Percentiles rank a stretch among this genome's conserved stretches.
phyloP scores from a whole-genome alignment of 139 green algal species.

The Chlorella sorokiniana region DNA sequence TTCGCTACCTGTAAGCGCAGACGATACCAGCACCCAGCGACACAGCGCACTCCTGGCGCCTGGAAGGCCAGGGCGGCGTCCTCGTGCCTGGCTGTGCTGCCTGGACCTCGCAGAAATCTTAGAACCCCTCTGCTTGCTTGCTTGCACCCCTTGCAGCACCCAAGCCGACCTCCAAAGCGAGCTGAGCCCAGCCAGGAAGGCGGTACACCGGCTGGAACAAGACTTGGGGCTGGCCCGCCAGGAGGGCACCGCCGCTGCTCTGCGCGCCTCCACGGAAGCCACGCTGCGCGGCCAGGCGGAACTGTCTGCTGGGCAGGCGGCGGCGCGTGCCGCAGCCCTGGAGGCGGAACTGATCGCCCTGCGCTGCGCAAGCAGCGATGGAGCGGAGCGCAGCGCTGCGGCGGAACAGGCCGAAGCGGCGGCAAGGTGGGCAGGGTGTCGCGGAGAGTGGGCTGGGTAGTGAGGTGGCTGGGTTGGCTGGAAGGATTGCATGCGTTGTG shows the following conservation, averaged over 20 bases:
- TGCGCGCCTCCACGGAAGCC: slow-evolving; percentile 9
- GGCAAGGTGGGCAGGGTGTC: too few species aligned
- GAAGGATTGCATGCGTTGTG: too few species aligned
- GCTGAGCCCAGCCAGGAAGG: slow-evolving; percentile 26
- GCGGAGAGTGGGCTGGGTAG: too few species aligned
- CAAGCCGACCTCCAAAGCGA: neutral
- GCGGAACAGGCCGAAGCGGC: too few species aligned
- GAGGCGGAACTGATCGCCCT: neutral
- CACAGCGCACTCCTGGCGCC: neutral
- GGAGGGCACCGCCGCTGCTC: slow-evolving; percentile 6
- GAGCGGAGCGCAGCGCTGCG: too few species aligned
- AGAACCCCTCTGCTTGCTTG: neutral
- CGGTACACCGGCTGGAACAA: neutral
- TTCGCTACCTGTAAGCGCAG: too few species aligned
- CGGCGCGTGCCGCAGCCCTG: neutral
- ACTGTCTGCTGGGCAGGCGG: slow-evolving; percentile 2
- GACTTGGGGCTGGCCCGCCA: slow-evolving; percentile 13
- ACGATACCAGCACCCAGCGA: neutral
- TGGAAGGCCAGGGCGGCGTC: too few species aligned
- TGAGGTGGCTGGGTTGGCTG: too few species aligned
- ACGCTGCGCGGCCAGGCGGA: slow-evolving; percentile 13
- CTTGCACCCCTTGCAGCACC: neutral
- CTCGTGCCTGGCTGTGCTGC: neutral
- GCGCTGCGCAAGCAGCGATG: slow-evolving; percentile 9
- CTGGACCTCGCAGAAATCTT: neutral